A percentile compares a stretch with the other conserved stretches of the same genome.
phyloP scores from a whole-genome alignment of 1,284 basidiomycete species.

The Cystobasidiaceae sp. region DNA sequence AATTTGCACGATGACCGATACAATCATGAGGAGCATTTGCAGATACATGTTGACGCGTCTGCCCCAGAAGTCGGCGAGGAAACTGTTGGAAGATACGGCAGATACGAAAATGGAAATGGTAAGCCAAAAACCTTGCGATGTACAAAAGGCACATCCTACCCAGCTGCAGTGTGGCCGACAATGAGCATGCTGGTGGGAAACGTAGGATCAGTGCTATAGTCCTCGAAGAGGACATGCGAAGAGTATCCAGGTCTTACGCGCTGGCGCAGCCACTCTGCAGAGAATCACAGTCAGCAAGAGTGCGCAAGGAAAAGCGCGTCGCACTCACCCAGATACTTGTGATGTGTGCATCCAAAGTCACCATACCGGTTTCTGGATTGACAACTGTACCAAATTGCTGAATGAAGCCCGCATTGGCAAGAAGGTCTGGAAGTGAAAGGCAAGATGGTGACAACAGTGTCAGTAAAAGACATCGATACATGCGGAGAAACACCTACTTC shows the following conservation, averaged over 20 bases:
- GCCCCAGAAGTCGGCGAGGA: not conserved
- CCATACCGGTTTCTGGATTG: not conserved
- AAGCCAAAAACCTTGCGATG: not conserved
- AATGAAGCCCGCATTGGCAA: not conserved
- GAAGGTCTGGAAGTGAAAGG: not conserved
- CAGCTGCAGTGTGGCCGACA: not conserved
- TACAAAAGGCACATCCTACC: not conserved
- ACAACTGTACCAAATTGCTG: not conserved
- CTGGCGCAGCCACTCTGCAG: not conserved
- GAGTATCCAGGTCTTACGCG: not conserved
- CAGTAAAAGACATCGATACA: not conserved
- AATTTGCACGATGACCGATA: not conserved
- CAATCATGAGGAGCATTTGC: not conserved
- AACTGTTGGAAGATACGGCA: too few relatives aligned
- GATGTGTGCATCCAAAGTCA: not conserved
- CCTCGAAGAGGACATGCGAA: not conserved
- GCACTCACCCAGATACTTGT: not conserved
- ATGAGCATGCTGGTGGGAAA: not conserved
- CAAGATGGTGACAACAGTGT: not conserved
- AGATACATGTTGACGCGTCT: not conserved
- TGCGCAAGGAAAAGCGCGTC: too few relatives aligned
- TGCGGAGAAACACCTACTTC: not conserved
- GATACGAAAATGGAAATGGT: not conserved
- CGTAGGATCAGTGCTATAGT: not conserved
- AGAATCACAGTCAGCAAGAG: too few relatives aligned